Base-by-base conservation (phyloP, 2,329 filamentous ascomycete species). In the Triangularia setosa region DNA sequence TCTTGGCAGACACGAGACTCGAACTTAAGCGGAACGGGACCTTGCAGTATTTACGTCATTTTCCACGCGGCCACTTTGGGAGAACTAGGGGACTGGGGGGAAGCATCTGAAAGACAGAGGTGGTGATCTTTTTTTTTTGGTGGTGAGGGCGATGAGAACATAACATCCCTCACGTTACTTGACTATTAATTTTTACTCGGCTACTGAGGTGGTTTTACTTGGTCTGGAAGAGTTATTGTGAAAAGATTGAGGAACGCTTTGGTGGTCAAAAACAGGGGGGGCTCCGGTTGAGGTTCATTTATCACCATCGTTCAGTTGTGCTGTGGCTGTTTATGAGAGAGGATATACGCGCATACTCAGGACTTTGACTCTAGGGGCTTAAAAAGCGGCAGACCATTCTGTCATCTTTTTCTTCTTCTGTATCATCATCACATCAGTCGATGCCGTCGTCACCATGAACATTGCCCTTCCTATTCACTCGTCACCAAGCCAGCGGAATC, bases 391-490 rank as follows among this genome's bases (percentile, higher is more conserved):
- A n/a, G 40, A 21, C 7, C 7, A 9, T 33, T 14, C 12, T 48
- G 2, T 21, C 7, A 21, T 21, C 7, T 48, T 21, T 18, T 21
- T 9, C n/a, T 48, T 48, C n/a, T 21, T 8, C 8, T 21, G 18
- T 14, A 27, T 60, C 35, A 40, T 54, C 61, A 27, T 24, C 27
- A 53, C 27, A 33, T 33, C 30, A 54, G 48, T 27, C 25, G 24
- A 54, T 57, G 54, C 55, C 35, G 25, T 21, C 64, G 64, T 63
- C 69, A 75, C 68, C 69, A 83, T 83, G 80, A 84, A 77, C 72
- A 74, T 84, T 74, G 82, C 80, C 66, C 75, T 85, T 35, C 83
- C 84, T 59, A 72, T 85, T 67, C 81, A 82, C 66, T 75, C 79
- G 65, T 77, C 79, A 61, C 74, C 74, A 65, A 81, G 82, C 67